Evolutionary conservation across 768 basidiomycete species (phyloP).

Genomic region (Termitomyces sp.): DNA sequence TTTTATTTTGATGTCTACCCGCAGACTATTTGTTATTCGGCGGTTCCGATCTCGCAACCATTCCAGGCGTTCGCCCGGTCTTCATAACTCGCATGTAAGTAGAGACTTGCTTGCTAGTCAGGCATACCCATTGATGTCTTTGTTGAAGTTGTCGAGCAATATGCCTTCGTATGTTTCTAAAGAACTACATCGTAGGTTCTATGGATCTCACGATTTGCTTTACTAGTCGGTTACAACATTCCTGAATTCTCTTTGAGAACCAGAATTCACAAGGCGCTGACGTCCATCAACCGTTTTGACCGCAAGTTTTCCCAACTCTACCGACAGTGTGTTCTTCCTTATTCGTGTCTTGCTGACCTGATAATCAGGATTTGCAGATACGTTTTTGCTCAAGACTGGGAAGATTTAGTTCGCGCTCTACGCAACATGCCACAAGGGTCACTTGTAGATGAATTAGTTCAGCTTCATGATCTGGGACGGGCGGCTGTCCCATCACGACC

Average conservation of each 20-base stretch:
- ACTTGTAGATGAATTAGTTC: slow-evolving; percentile 22
- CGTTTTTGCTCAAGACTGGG: slow-evolving; percentile 24
- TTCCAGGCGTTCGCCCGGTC: slow-evolving; percentile 25
- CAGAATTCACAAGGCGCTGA: slow-evolving; percentile 16
- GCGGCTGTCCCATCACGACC: neutral
- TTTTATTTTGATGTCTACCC: neutral
- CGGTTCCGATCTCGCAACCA: slow-evolving; percentile 13
- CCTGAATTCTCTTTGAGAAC: slow-evolving; percentile 4
- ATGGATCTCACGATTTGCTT: neutral
- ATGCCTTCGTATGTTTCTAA: slow-evolving; percentile 35
- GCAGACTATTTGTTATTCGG: slow-evolving; percentile 28
- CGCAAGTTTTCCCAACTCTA: slow-evolving; percentile 9
- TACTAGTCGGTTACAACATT: slow-evolving; percentile 27
- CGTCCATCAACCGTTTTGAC: slow-evolving; percentile 14
- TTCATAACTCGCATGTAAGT: slow-evolving; percentile 50
- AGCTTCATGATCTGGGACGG: slow-evolving; percentile 18
- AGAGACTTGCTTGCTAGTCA: neutral
- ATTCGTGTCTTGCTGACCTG: neutral
- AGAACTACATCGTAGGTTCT: neutral
- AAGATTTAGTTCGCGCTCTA: slow-evolving; percentile 18
- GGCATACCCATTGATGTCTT: neutral
- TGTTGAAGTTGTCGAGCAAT: slow-evolving; percentile 40
- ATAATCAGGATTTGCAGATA: slow-evolving; percentile 7
- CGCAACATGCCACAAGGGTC: slow-evolving; percentile 11
- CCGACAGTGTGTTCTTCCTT: slow-evolving; percentile 2